Base-by-base conservation (phyloP, 805 yeast genomes). In the Saturnispora sekii region DNA sequence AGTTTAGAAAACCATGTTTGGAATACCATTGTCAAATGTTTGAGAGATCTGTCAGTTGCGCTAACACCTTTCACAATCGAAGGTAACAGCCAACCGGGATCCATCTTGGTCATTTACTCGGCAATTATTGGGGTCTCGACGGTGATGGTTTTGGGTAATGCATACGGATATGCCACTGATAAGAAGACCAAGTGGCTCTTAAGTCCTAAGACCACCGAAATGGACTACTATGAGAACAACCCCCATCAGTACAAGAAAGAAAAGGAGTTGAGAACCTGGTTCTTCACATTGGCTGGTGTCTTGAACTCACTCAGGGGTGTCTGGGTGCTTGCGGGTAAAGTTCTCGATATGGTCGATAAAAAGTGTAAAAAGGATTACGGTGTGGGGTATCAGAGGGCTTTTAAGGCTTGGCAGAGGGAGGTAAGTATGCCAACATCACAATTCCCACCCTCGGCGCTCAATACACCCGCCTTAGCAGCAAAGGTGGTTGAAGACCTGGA, bases 51-150 rank as follows among this genome's bases (percentile, higher is more conserved):
- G 35, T 62, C 65, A 46, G 58, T 55, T 12, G 67, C 71, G 0
- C 62, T 71, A 29, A 55, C 57, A 21, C 53, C 62, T 33, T 73
- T 72, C 51, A 56, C 61, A 38, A 49, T 48, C 12, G 58, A 58
- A 1, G 74, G 71, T 50, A 73, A 74, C 2, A 63, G 60, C 26
- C 55, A 64, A 26, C 57, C 67, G 38, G 67, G 68, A 3, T 72
- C 77, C 1, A 65, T 72, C 3, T 65, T 72, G 50, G 67, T 72
- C 35, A 70, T 73, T 3, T 73, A 73, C 51, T 66, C 74, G 44
- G 63, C 45, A 5, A 21, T 43, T 14, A 43, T 43, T 37, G 45
- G 45, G 3, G 35, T 43, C 26, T 43, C 45, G 3, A 43, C 41
- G 6, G 41, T 37, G 29, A 37, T 43, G 41, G 26, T 37, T 6